These are phyloP conservation scores for Pseudozyma tsukubaensis DNA, from an alignment of 1,284 basidiomycete species.

Conservation along the genomic window DNA sequence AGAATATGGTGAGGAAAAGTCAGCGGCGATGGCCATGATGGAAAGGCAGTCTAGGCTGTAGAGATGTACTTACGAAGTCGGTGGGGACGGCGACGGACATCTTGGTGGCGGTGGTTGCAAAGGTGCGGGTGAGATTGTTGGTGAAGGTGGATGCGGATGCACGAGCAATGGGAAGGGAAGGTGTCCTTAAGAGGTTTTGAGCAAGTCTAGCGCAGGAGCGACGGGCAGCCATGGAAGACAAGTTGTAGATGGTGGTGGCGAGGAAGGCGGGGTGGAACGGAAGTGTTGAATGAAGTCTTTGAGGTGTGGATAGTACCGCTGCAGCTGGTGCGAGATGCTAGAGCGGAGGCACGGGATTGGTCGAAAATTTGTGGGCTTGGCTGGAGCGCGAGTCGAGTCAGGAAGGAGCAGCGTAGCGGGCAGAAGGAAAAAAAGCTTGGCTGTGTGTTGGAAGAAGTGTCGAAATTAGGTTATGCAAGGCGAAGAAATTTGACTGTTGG, in stretches of 20 bases:
- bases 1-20: background rate
- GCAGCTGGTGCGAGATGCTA: slow-evolving; percentile 1
- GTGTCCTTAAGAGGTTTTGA: slow-evolving; percentile 43
- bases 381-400: slow-evolving; percentile 21
- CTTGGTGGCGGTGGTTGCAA: slow-evolving; percentile 41
- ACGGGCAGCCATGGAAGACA: slow-evolving; percentile 53
- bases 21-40: slow-evolving; percentile 3
- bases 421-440: background rate
- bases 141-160: slow-evolving; percentile 11
- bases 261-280: background rate
- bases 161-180: slow-evolving; percentile 21
- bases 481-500: slow-evolving; percentile 33
- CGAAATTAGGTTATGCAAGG: slow-evolving; percentile 21
- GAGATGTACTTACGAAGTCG: slow-evolving; percentile 60
- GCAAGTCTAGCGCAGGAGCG: slow-evolving; percentile 44
- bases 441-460: slow-evolving; percentile 8
- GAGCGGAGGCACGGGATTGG: slow-evolving; percentile 1
- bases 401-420: slow-evolving; percentile 1
- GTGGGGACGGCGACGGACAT: slow-evolving; percentile 65
- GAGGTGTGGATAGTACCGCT: background rate
- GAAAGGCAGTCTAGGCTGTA: background rate
- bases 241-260: slow-evolving; percentile 26
- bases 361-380: no score
- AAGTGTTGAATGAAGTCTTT: slow-evolving; percentile 2
- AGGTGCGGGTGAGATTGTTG: slow-evolving; percentile 31